Evolutionary conservation across 1,139 yeast genomes (phyloP).

Genomic region (Yamadazyma taylorii): DNA sequence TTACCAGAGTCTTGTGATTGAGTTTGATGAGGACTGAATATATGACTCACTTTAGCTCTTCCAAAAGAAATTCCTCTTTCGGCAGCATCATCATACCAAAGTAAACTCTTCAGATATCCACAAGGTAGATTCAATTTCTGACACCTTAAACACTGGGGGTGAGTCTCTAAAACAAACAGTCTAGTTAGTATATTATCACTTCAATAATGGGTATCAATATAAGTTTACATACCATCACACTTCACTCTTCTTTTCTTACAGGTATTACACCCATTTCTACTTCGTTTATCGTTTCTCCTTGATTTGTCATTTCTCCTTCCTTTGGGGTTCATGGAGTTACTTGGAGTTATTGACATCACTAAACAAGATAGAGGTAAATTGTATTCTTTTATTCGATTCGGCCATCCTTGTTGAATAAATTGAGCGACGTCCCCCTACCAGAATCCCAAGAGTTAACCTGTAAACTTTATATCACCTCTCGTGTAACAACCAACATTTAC

Average conservation of each 20-base stretch:
- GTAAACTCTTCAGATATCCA: slow-evolving; percentile 17
- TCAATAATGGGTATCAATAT: background rate
- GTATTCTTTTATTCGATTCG: no score
- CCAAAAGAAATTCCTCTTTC: slow-evolving; percentile 36
- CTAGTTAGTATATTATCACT: slow-evolving; percentile 10
- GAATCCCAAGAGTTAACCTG: no score
- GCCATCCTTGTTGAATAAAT: no score
- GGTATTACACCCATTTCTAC: slow-evolving; percentile 27
- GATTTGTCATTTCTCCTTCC: background rate
- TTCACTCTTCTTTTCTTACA: slow-evolving; percentile 28
- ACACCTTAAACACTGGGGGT: slow-evolving; percentile 29
- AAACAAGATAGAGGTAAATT: no score
- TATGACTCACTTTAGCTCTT: slow-evolving; percentile 23
- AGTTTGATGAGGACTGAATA: slow-evolving; percentile 16
- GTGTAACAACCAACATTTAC: no score
- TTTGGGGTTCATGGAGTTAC: background rate
- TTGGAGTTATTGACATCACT: no score
- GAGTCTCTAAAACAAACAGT: slow-evolving; percentile 16
- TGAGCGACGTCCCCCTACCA: no score
- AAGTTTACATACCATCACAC: slow-evolving; percentile 22
- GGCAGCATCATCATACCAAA: slow-evolving; percentile 37
- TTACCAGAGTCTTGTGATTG: no score
- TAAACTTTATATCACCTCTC: no score
- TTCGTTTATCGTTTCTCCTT: slow-evolving; percentile 13
- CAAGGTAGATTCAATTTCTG: slow-evolving; percentile 20